Evolutionary conservation across 2,329 filamentous ascomycete species (phyloP).

Genomic region (Aspergillus piperis): DNA sequence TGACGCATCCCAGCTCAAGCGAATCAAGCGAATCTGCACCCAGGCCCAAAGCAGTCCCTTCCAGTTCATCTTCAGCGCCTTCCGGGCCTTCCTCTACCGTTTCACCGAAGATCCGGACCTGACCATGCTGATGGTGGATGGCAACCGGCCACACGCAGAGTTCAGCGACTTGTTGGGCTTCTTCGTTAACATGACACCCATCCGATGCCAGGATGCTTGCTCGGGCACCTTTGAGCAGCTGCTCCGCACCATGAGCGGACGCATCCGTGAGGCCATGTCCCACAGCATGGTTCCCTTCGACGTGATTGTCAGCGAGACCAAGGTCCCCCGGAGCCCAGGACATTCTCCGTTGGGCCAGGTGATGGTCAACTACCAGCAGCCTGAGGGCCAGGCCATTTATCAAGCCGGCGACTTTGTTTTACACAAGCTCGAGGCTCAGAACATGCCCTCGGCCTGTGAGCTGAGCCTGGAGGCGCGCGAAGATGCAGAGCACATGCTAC

Average conservation of each 20-base stretch:
- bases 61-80: conserved; percentile 2
- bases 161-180: conserved; percentile 1
- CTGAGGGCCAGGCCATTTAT: neutral
- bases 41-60: neutral
- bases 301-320: neutral
- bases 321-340: neutral
- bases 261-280: neutral
- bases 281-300: conserved; percentile 4
- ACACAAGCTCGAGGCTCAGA: neutral
- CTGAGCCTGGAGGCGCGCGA: conserved; percentile 2
- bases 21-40: conserved; percentile 6
- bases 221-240: neutral
- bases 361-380: conserved; percentile 4
- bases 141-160: conserved; percentile 3
- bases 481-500: neutral
- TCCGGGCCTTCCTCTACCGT: conserved; percentile 5
- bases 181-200: conserved; percentile 7
- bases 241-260: neutral
- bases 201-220: neutral
- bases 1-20: neutral
- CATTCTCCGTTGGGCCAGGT: conserved; percentile 8
- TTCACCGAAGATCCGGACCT: conserved; percentile 3
- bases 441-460: conserved; percentile 4
- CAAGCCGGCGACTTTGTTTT: neutral
- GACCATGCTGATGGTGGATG: conserved; percentile 6